phyloP scores from a whole-genome alignment of 441 rosid species.

The Erodium texanum region DNA sequence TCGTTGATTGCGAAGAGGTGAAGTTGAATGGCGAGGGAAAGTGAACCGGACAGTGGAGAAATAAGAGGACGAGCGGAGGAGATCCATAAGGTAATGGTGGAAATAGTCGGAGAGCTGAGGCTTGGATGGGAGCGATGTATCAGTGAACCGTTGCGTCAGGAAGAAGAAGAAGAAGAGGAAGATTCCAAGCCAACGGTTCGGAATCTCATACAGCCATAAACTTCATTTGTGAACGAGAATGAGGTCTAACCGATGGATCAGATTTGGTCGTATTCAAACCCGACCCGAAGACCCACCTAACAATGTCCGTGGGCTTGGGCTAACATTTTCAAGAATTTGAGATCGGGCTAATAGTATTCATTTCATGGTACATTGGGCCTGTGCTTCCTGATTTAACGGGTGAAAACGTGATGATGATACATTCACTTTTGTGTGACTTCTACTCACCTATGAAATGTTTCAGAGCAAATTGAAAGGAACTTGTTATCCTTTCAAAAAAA shows the following conservation, averaged over 20 bases:
- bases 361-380: too few species aligned
- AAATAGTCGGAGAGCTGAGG: conserved; percentile 7
- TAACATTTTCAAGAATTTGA: too few species aligned
- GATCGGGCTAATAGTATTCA: too few species aligned
- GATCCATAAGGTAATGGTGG: conserved; percentile 31
- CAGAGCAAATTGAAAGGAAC: too few species aligned
- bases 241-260: too few species aligned
- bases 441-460: too few species aligned
- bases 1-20: conserved; percentile 25
- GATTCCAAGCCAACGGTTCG: not conserved
- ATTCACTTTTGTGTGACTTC: too few species aligned
- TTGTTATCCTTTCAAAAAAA: too few species aligned
- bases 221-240: not conserved
- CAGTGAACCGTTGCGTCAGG: not conserved
- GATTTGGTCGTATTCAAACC: not conserved
- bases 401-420: too few species aligned
- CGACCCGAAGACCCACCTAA: not conserved
- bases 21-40: conserved; percentile 16
- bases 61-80: conserved; percentile 32
- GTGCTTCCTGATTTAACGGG: too few species aligned
- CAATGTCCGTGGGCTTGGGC: not conserved
- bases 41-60: conserved; percentile 36
- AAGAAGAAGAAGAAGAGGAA: not conserved
- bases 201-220: not conserved
- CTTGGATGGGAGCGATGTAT: not conserved